Base-by-base conservation (phyloP, 2,329 filamentous ascomycete species). In the Neurospora crassa region DNA sequence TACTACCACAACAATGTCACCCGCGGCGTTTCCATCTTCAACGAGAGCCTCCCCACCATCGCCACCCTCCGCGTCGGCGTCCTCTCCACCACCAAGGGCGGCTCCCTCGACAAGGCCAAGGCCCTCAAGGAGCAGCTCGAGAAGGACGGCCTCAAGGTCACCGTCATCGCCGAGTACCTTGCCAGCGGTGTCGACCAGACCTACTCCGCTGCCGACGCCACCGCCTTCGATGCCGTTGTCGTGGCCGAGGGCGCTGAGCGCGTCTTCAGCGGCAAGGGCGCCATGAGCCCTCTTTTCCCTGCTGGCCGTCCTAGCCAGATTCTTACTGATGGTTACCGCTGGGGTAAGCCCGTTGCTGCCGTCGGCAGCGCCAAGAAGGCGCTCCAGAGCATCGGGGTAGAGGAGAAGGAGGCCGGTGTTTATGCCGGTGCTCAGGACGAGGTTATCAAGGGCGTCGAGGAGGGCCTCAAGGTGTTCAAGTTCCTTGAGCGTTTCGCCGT, bases 1-100 rank as follows among this genome's bases (percentile, higher is more conserved):
- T 93, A 85, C 81, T 93, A 93, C 81, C 88, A 92, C 78, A 80
- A 88, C 79, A 92, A 92, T 81, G 88, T 80, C 8, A 93, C 91
- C 0, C 81, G 79, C 5, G 85, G 85, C 29, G 82, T 93, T 53
- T 87, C 87, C 70, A 86, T 89, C 45, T 89, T 90, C 71, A 85
- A 85, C 68, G 80, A 81, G 67, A 84, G 84, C 4, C 83, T 93
- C 2, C 83, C 87, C 1, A 88, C 84, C 20, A 84, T 93, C 68
- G 88, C 87, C 10, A 88, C 86, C 0, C 82, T 93, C 2, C 88
- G 85, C 59, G 86, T 93, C 34, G 91, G 88, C 12, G 84, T 92
- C 40, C 82, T 93, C 20, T 81, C 86, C 0, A 87, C 79, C 1
- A 82, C 82, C 3, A 76, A 78, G 14, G 71, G 78, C 0, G 78